Evolutionary conservation across 805 yeast genomes (phyloP), one percentile per base, ranked within the genome.

Genomic region (Huiozyma sinensis): DNA sequence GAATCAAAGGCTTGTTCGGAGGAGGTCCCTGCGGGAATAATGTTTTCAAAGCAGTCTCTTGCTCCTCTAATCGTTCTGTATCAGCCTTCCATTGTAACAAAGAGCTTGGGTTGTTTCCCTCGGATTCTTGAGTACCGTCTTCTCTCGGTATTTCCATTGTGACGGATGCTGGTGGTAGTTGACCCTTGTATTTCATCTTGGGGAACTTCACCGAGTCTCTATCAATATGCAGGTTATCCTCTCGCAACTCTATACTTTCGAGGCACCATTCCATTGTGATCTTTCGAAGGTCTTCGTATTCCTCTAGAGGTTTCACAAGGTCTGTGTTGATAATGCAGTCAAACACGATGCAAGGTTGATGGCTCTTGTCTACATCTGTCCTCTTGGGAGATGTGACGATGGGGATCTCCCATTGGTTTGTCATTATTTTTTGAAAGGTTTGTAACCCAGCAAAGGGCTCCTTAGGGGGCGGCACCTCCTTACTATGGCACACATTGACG

Each of bases 401-500:
- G 1, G 96, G 96, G 1, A 87, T 81, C 47, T 83, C 88, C 95
- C 95, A 88, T 54, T 81, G 70, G 54, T 79, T 79, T 33, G 76
- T 77, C 62, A 79, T 75, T 24, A 83, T 79, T 41, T 77, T 60
- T 1, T 81, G 79, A 52, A 79, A 79, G 2, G 85, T 77, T 2
- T 66, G 60, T 34, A 67, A 71, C 3, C 87, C 79, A 33, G 73
- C 70, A 54, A 81, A 83, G 2, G 61, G 60, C 3, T 57, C 54
- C 7, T 52, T 73, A 0, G 95, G 95, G 28, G 67, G 55, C 4
- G 94, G 95, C 0, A 87, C 80, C 28, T 72, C 68, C 1, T 63
- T 55, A 53, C 81, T 80, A 24, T 79, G 75, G 57, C 95, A 84
- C 0, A 88, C 67, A 59, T 89, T 89, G 40, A 89, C 70, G 58